These are phyloP conservation scores for Coleophoma eucalyptorum DNA, from an alignment of 2,329 filamentous ascomycete species.

Conservation along the genomic window DNA sequence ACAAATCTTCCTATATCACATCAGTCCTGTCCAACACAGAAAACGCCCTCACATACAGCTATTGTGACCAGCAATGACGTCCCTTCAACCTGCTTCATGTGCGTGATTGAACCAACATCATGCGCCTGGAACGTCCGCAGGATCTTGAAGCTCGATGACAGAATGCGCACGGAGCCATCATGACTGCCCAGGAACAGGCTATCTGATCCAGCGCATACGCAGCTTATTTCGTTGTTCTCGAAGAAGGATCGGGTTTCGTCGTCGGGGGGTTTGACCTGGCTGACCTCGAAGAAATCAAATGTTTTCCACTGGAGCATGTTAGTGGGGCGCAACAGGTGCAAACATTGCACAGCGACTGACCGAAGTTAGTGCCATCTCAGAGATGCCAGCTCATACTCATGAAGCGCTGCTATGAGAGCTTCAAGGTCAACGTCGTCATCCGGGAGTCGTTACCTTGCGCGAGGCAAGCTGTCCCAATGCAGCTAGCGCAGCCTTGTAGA, in stretches of 20 bases:
- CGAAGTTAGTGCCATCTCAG: constrained; percentile 13
- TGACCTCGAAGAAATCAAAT: constrained; percentile 99
- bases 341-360: constrained; percentile 1
- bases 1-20: constrained; percentile 69
- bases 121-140: constrained; percentile 84
- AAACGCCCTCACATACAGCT: constrained; percentile 40
- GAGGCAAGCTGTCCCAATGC: too few species aligned
- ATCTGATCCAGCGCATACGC: constrained; percentile 80
- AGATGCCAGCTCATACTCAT: neutral
- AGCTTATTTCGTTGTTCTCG: constrained; percentile 79
- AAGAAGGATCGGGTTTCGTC: constrained; percentile 76
- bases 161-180: constrained; percentile 82
- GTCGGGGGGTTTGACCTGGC: constrained; percentile 72
- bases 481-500: too few species aligned
- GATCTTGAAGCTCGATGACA: constrained; percentile 84
- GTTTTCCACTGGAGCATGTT: constrained; percentile 74
- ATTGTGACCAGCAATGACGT: constrained; percentile 84
- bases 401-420: too few species aligned
- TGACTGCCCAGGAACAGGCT: constrained; percentile 85
- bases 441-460: too few species aligned
- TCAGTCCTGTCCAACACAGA: constrained; percentile 19
- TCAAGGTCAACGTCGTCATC: too few species aligned
- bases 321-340: neutral
- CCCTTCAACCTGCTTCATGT: constrained; percentile 88
- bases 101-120: constrained; percentile 74